phyloP scores from a whole-genome alignment of 257 asterid species.

The Petrea volubilis region DNA sequence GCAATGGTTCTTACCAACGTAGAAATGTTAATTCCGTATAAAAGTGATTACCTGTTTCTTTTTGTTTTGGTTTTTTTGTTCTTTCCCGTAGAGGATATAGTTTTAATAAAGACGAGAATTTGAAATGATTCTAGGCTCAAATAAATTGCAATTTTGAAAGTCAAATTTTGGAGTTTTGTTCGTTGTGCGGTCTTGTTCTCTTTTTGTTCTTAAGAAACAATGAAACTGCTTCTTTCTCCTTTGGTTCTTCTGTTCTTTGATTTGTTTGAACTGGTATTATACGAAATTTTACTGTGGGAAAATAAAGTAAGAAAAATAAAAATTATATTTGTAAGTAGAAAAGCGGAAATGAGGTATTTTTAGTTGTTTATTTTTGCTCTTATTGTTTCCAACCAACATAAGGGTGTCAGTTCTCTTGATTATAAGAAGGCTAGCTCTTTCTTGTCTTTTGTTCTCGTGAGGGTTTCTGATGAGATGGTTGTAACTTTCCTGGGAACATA shows the following conservation, averaged over 20 bases:
- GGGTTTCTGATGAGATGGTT: neutral
- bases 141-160: neutral
- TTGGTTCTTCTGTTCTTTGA: neutral
- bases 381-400: neutral
- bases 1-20: neutral
- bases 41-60: neutral
- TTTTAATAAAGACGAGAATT: neutral
- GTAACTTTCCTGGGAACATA: neutral
- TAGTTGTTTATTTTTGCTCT: neutral
- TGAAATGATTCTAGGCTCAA: neutral
- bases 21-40: neutral
- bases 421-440: neutral
- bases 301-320: neutral
- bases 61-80: no score
- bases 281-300: neutral
- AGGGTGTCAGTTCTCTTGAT: neutral
- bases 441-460: neutral
- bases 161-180: neutral
- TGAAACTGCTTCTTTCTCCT: neutral
- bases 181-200: neutral
- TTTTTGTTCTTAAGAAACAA: no score
- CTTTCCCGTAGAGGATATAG: neutral
- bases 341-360: neutral
- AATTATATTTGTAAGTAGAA: neutral
- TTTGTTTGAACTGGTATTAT: neutral